phyloP scores from a whole-genome alignment of 352 stramenopile genomes.

The Globisporangium splendens region DNA sequence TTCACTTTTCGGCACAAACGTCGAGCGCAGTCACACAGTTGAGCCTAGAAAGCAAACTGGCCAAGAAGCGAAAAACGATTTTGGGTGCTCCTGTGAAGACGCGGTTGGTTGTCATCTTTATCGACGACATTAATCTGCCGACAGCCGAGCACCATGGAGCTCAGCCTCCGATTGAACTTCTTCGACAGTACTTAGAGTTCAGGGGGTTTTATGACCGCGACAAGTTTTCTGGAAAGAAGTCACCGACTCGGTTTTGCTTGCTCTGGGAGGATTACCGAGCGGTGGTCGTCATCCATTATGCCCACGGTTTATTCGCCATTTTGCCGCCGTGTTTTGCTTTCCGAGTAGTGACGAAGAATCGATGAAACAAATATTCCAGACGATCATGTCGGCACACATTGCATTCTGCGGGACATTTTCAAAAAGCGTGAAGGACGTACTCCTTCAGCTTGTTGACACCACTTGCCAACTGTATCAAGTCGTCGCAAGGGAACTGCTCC shows the following conservation, averaged over 20 bases:
- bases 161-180: slow-evolving; percentile 74
- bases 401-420: slow-evolving; percentile 19
- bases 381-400: slow-evolving; percentile 74
- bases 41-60: slow-evolving; percentile 88
- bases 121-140: slow-evolving; percentile 93
- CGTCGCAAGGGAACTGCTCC: slow-evolving; percentile 51
- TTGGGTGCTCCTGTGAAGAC: slow-evolving; percentile 80
- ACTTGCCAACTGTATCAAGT: slow-evolving; percentile 63
- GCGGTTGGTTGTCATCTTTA: slow-evolving; percentile 73
- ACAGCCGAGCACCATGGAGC: slow-evolving; percentile 64
- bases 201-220: slow-evolving; percentile 79
- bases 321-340: slow-evolving; percentile 64
- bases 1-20: slow-evolving; percentile 90
- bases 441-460: slow-evolving; percentile 51
- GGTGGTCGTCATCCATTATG: slow-evolving; percentile 55
- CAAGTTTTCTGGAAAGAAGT: slow-evolving; percentile 86
- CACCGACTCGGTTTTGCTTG: slow-evolving; percentile 58
- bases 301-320: slow-evolving; percentile 66
- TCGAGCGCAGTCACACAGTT: slow-evolving; percentile 71
- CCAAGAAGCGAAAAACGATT: slow-evolving; percentile 91
- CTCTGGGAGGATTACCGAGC: slow-evolving; percentile 52
- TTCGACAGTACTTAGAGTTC: slow-evolving; percentile 70
- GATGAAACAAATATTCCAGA: slow-evolving; percentile 88
- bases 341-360: slow-evolving; percentile 62
- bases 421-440: slow-evolving; percentile 50